Evolutionary conservation across 2,329 filamentous ascomycete genomes (phyloP), one percentile per base, ranked within the genome.

Genomic region (Keithomyces neogunnii): DNA sequence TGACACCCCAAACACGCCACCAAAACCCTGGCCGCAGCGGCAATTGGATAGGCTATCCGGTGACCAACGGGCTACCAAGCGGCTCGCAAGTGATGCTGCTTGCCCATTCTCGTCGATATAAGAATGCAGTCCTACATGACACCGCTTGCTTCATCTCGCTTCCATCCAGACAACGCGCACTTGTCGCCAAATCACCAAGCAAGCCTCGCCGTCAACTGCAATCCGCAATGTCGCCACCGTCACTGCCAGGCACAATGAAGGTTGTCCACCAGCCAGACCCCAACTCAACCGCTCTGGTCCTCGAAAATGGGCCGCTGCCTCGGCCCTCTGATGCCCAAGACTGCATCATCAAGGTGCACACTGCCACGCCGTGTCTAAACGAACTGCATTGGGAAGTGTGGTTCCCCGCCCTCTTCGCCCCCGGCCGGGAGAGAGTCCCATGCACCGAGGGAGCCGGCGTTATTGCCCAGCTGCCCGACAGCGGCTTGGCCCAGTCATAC

Each of bases 361-460:
- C 65, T 19, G 63, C 63, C 1, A 55, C 63, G 11, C 60, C 62
- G 7, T 63, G 61, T 50, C 55, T 62, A 47, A 59, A 61, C 44
- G 64, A 63, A 54, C 60, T 67, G 13, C 52, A 53, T 43, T 68
- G 65, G 66, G 53, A 55, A 13, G 38, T 42, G 19, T 48, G 50
- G 39, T 56, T 56, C 32, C 52, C 56, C 8, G 47, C 45, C 10
- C 45, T 56, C 13, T 60, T 57, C 35, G 48, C 53, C 2, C 47
- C 55, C 7, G 49, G 51, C 19, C 53, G 55, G 30, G 54, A 60
- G 43, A 57, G 59, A 29, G 57, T 65, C 13, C 62, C 63, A 3
- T 61, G 68, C 55, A 65, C 67, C 36, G 69, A 72, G 56, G 57
- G 69, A 26, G 59, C 66, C 1, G 69, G 69, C 7, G 62, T 60